A percentile compares a stretch with the other conserved stretches of the same genome.
These are phyloP conservation scores for Exophiala sp. DNA, from an alignment of 2,329 filamentous ascomycete genomes.

Conservation along the genomic window DNA sequence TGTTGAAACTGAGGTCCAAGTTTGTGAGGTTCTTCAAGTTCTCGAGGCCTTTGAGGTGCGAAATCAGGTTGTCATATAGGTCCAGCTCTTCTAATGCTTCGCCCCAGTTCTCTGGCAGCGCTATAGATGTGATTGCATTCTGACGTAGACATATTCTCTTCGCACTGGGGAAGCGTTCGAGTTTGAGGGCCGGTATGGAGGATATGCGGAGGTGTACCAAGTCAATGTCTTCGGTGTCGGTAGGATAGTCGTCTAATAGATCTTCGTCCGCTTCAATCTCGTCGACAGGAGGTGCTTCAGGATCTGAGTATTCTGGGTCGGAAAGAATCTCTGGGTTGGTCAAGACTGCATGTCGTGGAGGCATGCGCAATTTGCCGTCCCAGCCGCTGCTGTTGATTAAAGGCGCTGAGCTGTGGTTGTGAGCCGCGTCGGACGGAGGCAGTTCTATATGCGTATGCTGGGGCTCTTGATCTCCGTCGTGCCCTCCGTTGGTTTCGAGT, in stretches of 20 bases:
- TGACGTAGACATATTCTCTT: constrained; percentile 83
- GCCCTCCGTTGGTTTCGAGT: constrained; percentile 2
- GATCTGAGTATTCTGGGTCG: constrained; percentile 81
- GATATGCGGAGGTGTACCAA: constrained; percentile 78
- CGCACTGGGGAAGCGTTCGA: constrained; percentile 77
- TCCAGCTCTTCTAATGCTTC: constrained; percentile 77
- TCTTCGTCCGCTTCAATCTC: constrained; percentile 78
- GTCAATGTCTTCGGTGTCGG: constrained; percentile 67
- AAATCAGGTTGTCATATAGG: constrained; percentile 93
- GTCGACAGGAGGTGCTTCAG: constrained; percentile 64
- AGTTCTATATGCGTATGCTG: constrained; percentile 17
- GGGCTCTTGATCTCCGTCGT: constrained; percentile 3
- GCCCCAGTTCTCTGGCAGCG: constrained; percentile 66
- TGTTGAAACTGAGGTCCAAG: constrained; percentile 96
- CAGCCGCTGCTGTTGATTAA: constrained; percentile 41
- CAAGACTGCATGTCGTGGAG: constrained; percentile 63
- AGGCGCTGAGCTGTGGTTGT: constrained; percentile 8
- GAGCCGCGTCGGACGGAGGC: constrained; percentile 2
- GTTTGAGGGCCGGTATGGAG: constrained; percentile 71
- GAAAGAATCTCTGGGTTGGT: constrained; percentile 77
- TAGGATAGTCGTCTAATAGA: constrained; percentile 53
- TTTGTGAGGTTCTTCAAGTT: constrained; percentile 69
- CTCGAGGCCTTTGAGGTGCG: constrained; percentile 80
- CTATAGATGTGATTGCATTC: constrained; percentile 79
- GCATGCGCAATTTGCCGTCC: constrained; percentile 44